These are phyloP conservation scores for Cordyceps cateniannulata DNA, from an alignment of 2,329 filamentous ascomycete species.

Conservation along the genomic window DNA sequence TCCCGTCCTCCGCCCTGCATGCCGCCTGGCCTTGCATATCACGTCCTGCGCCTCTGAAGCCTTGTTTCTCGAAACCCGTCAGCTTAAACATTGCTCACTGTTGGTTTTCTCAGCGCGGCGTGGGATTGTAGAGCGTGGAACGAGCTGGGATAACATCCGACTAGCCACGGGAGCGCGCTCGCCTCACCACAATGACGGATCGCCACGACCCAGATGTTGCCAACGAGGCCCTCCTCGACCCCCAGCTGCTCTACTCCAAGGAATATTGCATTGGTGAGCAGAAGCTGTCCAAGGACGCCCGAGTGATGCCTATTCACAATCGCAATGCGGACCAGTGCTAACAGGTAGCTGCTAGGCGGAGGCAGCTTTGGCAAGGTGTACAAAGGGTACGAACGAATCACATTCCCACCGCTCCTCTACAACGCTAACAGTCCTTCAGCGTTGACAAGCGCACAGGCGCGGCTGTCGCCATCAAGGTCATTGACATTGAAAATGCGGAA, in stretches of 20 bases:
- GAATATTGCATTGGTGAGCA: constrained; percentile 75
- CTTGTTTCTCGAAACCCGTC: not conserved
- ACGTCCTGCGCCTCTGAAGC: not conserved
- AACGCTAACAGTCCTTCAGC: constrained; percentile 35
- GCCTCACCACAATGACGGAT: constrained; percentile 37
- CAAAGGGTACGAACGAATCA: constrained; percentile 64
- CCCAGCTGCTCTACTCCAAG: constrained; percentile 88
- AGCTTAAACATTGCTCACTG: not conserved
- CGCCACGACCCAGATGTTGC: constrained; percentile 38
- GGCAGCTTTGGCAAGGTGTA: constrained; percentile 98
- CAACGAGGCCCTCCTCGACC: constrained; percentile 60
- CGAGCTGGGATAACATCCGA: not conserved
- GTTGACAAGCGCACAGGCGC: constrained; percentile 91
- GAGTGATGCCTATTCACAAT: not conserved
- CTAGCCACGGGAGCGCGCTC: constrained; percentile 7
- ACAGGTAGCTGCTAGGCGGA: constrained; percentile 53
- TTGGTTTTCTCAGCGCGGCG: not conserved
- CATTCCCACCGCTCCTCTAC: not conserved
- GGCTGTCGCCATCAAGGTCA: constrained; percentile 95
- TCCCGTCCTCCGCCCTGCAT: constrained; percentile 3
- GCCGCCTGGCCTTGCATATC: constrained; percentile 1
- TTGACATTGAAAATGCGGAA: constrained; percentile 97
- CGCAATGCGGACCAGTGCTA: not conserved
- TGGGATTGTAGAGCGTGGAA: not conserved
- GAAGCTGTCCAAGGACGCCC: not conserved